These are phyloP conservation scores for Angomonas deanei DNA, from an alignment of 208 protist species.

Conservation along the genomic window DNA sequence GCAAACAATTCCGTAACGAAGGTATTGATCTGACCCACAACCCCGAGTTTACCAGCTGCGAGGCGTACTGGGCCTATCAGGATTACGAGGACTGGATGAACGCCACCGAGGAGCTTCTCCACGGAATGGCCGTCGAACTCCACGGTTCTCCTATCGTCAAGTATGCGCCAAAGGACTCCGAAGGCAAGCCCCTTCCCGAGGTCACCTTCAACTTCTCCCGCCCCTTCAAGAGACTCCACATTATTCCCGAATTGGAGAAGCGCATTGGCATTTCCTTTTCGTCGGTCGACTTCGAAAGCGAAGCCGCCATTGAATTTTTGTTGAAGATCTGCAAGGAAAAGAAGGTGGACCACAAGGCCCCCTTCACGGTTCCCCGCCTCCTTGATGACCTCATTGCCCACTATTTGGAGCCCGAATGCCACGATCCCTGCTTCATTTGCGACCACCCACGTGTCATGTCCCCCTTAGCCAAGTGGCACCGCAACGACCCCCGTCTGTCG, in stretches of 20 bases:
- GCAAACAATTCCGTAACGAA: constrained; percentile 99
- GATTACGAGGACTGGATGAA: constrained; percentile 99
- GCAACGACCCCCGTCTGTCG: constrained; percentile 90
- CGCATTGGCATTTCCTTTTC: constrained; percentile 82
- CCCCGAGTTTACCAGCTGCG: constrained; percentile 99
- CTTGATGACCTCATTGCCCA: constrained; percentile 98
- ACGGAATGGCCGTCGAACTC: constrained; percentile 93
- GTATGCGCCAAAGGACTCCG: constrained; percentile 92
- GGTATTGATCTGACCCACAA: constrained; percentile 98
- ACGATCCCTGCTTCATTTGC: constrained; percentile 99
- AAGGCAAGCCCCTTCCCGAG: constrained; percentile 66
- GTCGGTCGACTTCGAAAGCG: constrained; percentile 61
- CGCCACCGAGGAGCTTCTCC: constrained; percentile 96
- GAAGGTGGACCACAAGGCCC: constrained; percentile 92
- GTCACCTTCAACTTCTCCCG: constrained; percentile 98
- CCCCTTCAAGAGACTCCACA: constrained; percentile 96
- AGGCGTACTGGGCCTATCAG: constrained; percentile 99
- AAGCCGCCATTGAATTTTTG: constrained; percentile 84
- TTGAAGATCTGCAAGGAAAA: constrained; percentile 86
- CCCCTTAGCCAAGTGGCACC: constrained; percentile 99
- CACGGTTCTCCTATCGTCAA: constrained; percentile 91
- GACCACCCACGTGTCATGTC: constrained; percentile 99
- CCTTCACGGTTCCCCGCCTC: constrained; percentile 95
- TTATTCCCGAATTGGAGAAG: constrained; percentile 96
- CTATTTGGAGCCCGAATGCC: constrained; percentile 95